Percentiles rank a stretch among this genome's conserved stretches.
phyloP scores from a whole-genome alignment of 768 basidiomycete genomes.

The Erythrobasidium yunnanense region DNA sequence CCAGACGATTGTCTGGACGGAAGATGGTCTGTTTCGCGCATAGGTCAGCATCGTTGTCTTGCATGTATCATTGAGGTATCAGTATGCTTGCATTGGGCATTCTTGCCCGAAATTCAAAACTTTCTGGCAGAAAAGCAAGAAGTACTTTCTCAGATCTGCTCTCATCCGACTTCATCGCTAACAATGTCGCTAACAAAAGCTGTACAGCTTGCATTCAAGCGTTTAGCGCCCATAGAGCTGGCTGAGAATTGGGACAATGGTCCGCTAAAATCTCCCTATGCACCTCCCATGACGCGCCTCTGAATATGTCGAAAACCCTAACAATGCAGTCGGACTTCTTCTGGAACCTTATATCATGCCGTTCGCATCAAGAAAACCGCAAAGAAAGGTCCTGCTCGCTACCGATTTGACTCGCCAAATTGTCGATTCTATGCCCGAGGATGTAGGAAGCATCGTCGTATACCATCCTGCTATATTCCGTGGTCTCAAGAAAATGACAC shows the following conservation, averaged over 20 bases:
- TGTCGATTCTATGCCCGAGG: conserved; percentile 35
- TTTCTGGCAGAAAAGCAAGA: background rate
- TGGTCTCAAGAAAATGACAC: conserved; percentile 61
- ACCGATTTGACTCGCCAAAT: conserved; percentile 42
- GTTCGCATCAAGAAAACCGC: background rate
- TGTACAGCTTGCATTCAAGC: conserved; percentile 14
- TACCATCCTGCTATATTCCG: conserved; percentile 80
- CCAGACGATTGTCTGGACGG: conserved; percentile 23
- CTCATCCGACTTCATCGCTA: background rate
- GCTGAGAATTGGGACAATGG: conserved; percentile 24
- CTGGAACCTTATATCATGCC: conserved; percentile 12
- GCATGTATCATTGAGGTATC: background rate
- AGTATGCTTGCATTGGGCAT: too few species aligned
- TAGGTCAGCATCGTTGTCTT: background rate
- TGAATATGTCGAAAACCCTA: too few species aligned
- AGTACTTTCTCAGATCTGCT: background rate
- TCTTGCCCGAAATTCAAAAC: background rate
- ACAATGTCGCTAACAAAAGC: conserved; percentile 17
- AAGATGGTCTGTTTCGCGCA: conserved; percentile 9
- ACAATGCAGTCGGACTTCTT: conserved; percentile 9
- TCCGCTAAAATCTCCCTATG: background rate
- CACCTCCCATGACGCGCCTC: background rate
- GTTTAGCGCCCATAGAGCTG: background rate
- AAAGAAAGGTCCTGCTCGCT: conserved; percentile 41
- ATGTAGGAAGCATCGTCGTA: conserved; percentile 49